phyloP scores from a whole-genome alignment of 495 filamentous ascomycete genomes.

The Darksidea phi region DNA sequence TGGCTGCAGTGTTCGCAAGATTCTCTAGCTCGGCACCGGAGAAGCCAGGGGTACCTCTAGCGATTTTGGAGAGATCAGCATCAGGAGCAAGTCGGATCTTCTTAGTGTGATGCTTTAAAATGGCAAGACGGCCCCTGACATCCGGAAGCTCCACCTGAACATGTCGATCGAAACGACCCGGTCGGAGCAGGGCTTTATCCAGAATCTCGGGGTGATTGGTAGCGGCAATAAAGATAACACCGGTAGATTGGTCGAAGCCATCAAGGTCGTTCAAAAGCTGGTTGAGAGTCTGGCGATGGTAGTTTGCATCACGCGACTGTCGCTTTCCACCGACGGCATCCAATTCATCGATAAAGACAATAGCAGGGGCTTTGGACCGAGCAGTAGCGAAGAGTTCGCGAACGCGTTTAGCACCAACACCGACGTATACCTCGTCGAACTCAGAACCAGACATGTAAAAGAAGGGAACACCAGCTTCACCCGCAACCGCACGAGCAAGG shows the following conservation, averaged over 20 bases:
- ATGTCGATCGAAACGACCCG: conserved; percentile 92
- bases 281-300: conserved; percentile 95
- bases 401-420: conserved; percentile 95
- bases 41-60: conserved; percentile 83
- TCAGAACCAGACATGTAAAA: conserved; percentile 99
- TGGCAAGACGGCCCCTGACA: conserved; percentile 89
- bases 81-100: conserved; percentile 74
- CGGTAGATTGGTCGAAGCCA: conserved; percentile 89
- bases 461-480: conserved; percentile 96
- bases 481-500: conserved; percentile 90
- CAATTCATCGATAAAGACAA: conserved; percentile 97
- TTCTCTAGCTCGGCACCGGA: conserved; percentile 96
- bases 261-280: conserved; percentile 98
- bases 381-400: conserved; percentile 90
- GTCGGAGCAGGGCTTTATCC: conserved; percentile 90
- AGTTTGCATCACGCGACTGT: conserved; percentile 90
- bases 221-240: conserved; percentile 91
- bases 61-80: conserved; percentile 78
- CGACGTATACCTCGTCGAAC: conserved; percentile 98
- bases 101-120: conserved; percentile 87
- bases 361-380: conserved; percentile 85
- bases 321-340: conserved; percentile 95
- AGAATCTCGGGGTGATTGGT: conserved; percentile 94
- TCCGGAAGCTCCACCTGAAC: conserved; percentile 87
- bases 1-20: conserved; percentile 91